phyloP scores from a whole-genome alignment of 1,139 yeast species.

The Candida tetrigidarum region DNA sequence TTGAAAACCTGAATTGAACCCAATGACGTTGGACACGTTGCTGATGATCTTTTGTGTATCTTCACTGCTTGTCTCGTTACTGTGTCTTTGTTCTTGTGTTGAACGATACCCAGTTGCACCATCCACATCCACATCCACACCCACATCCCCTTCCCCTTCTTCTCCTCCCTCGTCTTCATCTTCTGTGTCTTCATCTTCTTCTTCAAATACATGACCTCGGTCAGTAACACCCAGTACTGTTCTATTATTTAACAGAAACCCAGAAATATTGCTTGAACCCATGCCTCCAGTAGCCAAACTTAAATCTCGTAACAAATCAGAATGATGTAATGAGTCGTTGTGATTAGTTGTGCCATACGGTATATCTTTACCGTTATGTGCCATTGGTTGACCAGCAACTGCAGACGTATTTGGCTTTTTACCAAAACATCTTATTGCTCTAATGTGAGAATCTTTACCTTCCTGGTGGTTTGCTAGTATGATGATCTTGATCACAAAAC shows the following conservation, averaged over 20 bases:
- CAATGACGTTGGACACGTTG: conserved; percentile 45
- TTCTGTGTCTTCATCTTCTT: conserved; percentile 14
- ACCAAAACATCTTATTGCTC: conserved; percentile 62
- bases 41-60: conserved; percentile 32
- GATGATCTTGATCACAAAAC: conserved; percentile 72
- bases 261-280: conserved; percentile 28
- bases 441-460: conserved; percentile 92
- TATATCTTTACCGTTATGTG: not conserved
- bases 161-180: too few species aligned
- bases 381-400: conserved; percentile 1
- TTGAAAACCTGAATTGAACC: conserved; percentile 49
- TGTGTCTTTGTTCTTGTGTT: conserved; percentile 15
- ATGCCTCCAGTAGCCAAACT: conserved; percentile 27
- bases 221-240: conserved; percentile 13
- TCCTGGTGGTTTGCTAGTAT: conserved; percentile 88
- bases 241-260: conserved; percentile 32
- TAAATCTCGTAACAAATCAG: conserved; percentile 33
- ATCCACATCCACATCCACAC: too few species aligned
- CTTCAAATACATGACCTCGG: conserved; percentile 16
- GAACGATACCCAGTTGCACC: conserved; percentile 3
- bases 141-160: too few species aligned
- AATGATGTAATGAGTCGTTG: conserved; percentile 17
- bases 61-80: conserved; percentile 7
- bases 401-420: conserved; percentile 26
- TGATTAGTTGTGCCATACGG: conserved; percentile 1